Evolutionary conservation across 2,329 filamentous ascomycete genomes (phyloP), one percentile per base, ranked within the genome.

Genomic region (Ceratocystis colombiana): DNA sequence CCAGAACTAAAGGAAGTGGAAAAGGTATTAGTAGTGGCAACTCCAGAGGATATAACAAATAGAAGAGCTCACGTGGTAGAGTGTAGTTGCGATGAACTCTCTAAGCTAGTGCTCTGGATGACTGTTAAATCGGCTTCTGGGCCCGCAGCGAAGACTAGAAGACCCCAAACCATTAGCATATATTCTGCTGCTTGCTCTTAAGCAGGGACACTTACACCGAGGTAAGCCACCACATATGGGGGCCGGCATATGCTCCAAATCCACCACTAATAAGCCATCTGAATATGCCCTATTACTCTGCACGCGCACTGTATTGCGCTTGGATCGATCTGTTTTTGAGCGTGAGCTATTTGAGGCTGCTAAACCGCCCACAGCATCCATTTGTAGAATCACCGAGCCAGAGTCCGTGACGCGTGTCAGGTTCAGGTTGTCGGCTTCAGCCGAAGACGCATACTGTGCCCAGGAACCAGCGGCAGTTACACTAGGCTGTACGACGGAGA

Each of bases 211-310:
- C 76, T 73, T 76, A 85, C 81, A 89, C 74, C 87, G 85, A 65
- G 88, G 88, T 88, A 88, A 90, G 25, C 84, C 80, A 25, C 88
- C 88, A 70, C 88, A 91, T 63, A 83, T 77, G 1, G 84, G 84
- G 1, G 79, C 80, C 2, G 88, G 87, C 86, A 91, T 90, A 70
- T 91, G 88, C 20, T 79, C 78, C 64, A 90, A 81, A 72, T 91
- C 88, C 25, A 87, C 79, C 62, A 91, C 84, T 70, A 90, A 84
- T 8, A 90, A 80, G 0, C 86, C 88, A 70, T 85, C 79, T 37
- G 79, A 82, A 73, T 85, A 91, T 3, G 78, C 74, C 62, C 82
- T 78, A 64, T 83, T 86, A 74, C 85, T 88, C 55, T 84, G 82
- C 12, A 91, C 74, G 17, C 88, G 82, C 48, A 91, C 81, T 69